Evolutionary conservation across 2,329 filamentous ascomycete species (phyloP), one percentile per base, ranked within the genome.

Genomic region (Aschersonia sp.): DNA sequence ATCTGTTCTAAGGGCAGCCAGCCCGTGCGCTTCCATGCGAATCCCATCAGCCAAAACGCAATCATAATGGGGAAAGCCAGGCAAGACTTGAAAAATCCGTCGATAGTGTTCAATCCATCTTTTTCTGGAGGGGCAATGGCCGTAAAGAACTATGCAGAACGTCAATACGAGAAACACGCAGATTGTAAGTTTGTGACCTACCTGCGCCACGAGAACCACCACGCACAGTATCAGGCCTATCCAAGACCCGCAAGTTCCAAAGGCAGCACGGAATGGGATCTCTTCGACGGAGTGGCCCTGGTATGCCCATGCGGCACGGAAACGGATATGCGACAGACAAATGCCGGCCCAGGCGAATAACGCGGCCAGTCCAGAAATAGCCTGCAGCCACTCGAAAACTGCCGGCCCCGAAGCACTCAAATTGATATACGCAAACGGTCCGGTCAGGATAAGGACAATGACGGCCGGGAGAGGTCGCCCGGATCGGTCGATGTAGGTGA

Each of bases 271-370:
- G 67, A 81, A 86, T 1, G 81, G 76, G 4, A 86, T 72, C 56
- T 81, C 77, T n/a, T 82, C 76, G 4, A 81, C 59, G 2, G 67
- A 70, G 55, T 74, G 77, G 30, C 78, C 78, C 48, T 81, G 70
- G 12, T 62, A 57, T 29, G 59, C 61, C 79, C 79, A 83, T 0
- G 77, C 80, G 5, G 57, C 52, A 39, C 80, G 77, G 72, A 82
- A 83, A n/a, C 79, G 78, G 54, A 83, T 80, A 56, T 83, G 79
- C 1, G 76, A 72, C 14, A 79, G 59, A 58, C 77, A 81, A 55
- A 84, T 81, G 43, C 73, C 77, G 29, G 70, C 77, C 79, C 79
- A 84, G 12, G 78, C 76, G 60, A 82, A 83, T 43, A 83, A 69
- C 30, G 76, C 71, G 10, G 74, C 73, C 2, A 83, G 70, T 47